Base-by-base conservation (phyloP, 495 filamentous ascomycete genomes). In the Hypoxylon rickii region DNA sequence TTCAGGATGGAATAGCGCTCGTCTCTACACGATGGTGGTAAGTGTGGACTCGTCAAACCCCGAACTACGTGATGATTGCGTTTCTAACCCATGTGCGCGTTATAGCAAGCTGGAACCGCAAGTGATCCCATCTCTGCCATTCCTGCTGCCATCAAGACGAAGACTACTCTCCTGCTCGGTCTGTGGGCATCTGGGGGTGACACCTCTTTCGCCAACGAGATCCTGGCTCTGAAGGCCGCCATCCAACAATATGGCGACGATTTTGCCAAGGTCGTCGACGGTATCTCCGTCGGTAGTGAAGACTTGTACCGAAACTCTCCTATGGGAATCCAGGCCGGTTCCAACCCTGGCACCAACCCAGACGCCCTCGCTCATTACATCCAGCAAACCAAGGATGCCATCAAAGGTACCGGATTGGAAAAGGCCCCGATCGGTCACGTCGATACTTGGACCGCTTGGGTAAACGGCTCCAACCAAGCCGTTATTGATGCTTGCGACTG, bases 201-300 rank as follows among this genome's bases (percentile, higher is more conserved):
- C 53, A 73, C 52, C n/a, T 72, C 65, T 36, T 81, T 95, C 60
- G 70, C 75, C 67, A 86, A 85, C 66, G 87, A 94, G 67, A 70
- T 93, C 21, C 65, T 77, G 10, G 89, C 89, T 10, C 79, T 94
- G 40, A 78, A 76, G 67, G 67, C 72, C 22, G 85, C 86, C 63
- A 88, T 87, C 65, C 32, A 56, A 32, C 71, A 81, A 47, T 89
- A 90, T 68, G 87, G 87, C 17, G 69, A 73, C 3, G 66, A 69
- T 18, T 83, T 95, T 68, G 73, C 78, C 58, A 70, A 77, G 50
- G 74, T 88, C 36, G 82, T 96, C 26, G 86, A 80, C 47, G 92
- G 89, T 73, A 92, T 96, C 76, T 92, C 92, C 3, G 89, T 96
- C 47, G 92, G 90, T 51, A 89, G 84, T 69, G 92, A 96, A 80